Conservation (phyloP, 495 filamentous ascomycete species). For the Penicillium salamii region DNA sequence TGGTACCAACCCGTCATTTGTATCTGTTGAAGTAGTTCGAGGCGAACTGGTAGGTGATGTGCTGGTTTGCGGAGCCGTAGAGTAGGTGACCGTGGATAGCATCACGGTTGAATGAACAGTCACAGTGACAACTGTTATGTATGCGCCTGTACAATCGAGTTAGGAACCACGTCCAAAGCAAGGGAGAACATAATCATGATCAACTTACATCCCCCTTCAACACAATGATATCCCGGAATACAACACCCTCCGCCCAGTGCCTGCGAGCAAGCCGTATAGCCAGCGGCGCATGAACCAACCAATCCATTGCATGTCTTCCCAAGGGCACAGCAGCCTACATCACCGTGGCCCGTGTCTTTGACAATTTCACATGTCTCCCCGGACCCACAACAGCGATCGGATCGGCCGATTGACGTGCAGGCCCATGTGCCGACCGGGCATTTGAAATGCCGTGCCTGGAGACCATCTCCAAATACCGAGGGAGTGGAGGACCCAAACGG, state of each 20-base stretch:
- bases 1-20: slow-evolving; percentile 34
- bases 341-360: slow-evolving; percentile 66
- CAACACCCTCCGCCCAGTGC: slow-evolving; percentile 83
- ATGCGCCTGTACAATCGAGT: slow-evolving; percentile 31
- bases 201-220: slow-evolving; percentile 74
- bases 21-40: slow-evolving; percentile 1
- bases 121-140: slow-evolving; percentile 45
- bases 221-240: slow-evolving; percentile 74
- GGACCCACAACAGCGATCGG: slow-evolving; percentile 72
- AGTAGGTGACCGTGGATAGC: slow-evolving; percentile 39
- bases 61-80: slow-evolving; percentile 29
- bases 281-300: slow-evolving; percentile 60
- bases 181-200: not conserved
- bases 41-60: slow-evolving; percentile 20
- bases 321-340: slow-evolving; percentile 81
- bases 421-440: slow-evolving; percentile 68
- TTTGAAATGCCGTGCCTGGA: slow-evolving; percentile 53
- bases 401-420: slow-evolving; percentile 67
- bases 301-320: slow-evolving; percentile 66
- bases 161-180: not conserved
- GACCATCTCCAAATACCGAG: slow-evolving; percentile 17
- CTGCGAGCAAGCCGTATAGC: slow-evolving; percentile 65
- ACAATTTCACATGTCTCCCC: slow-evolving; percentile 70
- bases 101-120: slow-evolving; percentile 44
- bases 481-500: slow-evolving; percentile 39